A percentile compares a stretch with the other conserved stretches of the same genome.
Evolutionary conservation across 345 rosid species (phyloP).

Genomic region (Rhizophora mangle): DNA sequence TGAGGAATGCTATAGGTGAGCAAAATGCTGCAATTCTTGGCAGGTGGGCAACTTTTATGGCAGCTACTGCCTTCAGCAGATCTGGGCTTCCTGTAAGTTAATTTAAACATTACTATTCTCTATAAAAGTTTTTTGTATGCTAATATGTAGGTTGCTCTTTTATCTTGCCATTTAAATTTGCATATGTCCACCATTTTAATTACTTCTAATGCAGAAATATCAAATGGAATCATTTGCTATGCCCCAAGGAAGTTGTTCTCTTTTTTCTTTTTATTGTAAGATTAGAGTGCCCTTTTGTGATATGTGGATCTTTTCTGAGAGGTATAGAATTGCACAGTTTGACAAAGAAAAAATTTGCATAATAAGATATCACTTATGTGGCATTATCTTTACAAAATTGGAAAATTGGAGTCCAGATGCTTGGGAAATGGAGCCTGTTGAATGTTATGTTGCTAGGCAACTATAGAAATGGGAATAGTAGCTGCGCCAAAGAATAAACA

Average conservation of each 20-base stretch:
- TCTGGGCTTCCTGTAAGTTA: constrained; percentile 90
- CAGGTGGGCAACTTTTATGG: constrained; percentile 78
- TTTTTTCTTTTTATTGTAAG: constrained; percentile 28
- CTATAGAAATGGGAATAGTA: too few relatives aligned
- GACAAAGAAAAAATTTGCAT: too few relatives aligned
- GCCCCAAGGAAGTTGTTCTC: not conserved
- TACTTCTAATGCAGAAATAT: not conserved
- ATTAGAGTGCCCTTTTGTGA: not conserved
- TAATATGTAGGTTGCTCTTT: not conserved
- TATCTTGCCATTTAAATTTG: not conserved
- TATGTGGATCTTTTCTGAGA: not conserved
- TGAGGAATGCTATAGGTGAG: constrained; percentile 73
- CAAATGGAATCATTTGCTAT: not conserved
- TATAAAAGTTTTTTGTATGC: constrained; percentile 1
- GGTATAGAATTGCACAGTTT: not conserved
- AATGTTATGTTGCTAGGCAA: too few relatives aligned
- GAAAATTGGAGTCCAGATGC: too few relatives aligned
- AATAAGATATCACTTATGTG: too few relatives aligned
- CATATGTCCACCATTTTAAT: not conserved
- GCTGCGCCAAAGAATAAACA: too few relatives aligned
- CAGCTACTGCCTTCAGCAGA: constrained; percentile 71
- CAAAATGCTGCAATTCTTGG: constrained; percentile 53
- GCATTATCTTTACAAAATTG: too few relatives aligned
- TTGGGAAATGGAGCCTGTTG: too few relatives aligned
- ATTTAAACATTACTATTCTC: constrained; percentile 1